These are phyloP conservation scores for Colletotrichum ledebouriae DNA, from an alignment of 2,329 filamentous ascomycete genomes.

Conservation along the genomic window DNA sequence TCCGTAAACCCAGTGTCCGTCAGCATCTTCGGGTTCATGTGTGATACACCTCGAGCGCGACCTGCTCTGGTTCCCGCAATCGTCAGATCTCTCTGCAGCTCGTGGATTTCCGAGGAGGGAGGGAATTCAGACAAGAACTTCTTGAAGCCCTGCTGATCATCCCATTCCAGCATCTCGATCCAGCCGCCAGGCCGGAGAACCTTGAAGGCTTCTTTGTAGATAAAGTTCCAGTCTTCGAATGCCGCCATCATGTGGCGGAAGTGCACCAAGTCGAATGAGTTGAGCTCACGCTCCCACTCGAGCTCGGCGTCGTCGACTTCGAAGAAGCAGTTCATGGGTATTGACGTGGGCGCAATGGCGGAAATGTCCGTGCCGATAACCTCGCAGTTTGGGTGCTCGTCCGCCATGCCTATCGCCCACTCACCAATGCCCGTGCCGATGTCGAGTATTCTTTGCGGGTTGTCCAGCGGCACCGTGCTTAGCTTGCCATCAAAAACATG, in stretches of 20 bases:
- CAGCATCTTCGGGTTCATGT: conserved; percentile 61
- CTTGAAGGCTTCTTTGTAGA: conserved; percentile 66
- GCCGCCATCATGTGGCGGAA: conserved; percentile 68
- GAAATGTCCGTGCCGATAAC: conserved; percentile 72
- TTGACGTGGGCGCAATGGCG: conserved; percentile 68
- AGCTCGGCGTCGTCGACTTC: conserved; percentile 71
- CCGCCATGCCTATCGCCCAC: conserved; percentile 66
- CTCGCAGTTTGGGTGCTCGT: conserved; percentile 66
- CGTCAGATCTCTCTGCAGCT: conserved; percentile 56
- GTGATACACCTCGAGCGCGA: conserved; percentile 58
- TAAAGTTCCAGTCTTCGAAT: conserved; percentile 67
- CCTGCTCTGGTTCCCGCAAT: conserved; percentile 61
- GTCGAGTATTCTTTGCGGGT: conserved; percentile 63
- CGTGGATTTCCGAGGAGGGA: conserved; percentile 59
- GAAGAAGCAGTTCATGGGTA: conserved; percentile 71
- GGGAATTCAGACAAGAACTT: conserved; percentile 58
- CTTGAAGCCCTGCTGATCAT: conserved; percentile 54
- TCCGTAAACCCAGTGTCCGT: conserved; percentile 66
- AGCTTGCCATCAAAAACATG: conserved; percentile 61
- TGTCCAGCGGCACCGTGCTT: conserved; percentile 57
- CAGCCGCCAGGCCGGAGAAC: conserved; percentile 70
- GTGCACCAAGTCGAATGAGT: conserved; percentile 70
- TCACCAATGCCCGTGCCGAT: conserved; percentile 71
- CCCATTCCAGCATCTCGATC: conserved; percentile 69
- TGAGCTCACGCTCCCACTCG: conserved; percentile 67